Conservation (phyloP, 371 early-diverging fungal genomes). For the Mucor circinelloides region DNA sequence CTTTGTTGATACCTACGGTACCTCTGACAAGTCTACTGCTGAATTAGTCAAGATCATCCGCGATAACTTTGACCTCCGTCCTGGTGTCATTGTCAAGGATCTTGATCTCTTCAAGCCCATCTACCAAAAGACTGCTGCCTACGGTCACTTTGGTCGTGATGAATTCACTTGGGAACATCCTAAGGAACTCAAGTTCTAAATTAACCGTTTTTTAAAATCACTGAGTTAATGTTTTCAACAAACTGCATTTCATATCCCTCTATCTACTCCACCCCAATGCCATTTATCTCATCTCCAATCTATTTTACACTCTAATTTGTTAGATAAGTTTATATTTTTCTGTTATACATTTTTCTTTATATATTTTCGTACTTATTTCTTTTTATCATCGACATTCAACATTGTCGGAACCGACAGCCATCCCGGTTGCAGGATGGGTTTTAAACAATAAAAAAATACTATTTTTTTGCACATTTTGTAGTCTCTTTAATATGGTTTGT, state of each 20-base stretch:
- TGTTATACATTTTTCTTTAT: slow-evolving; percentile 3
- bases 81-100: slow-evolving; percentile 97
- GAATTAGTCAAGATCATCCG: slow-evolving; percentile 94
- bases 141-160: slow-evolving; percentile 99
- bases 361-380: slow-evolving; percentile 16
- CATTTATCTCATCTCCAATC: slow-evolving; percentile 1
- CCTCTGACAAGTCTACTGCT: slow-evolving; percentile 84
- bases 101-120: slow-evolving; percentile 97
- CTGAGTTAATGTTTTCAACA: slow-evolving; percentile 44
- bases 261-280: neutral
- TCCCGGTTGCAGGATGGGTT: slow-evolving; percentile 48
- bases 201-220: slow-evolving; percentile 7
- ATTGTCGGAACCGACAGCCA: slow-evolving; percentile 39
- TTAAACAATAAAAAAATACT: slow-evolving; percentile 3
- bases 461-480: neutral
- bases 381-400: slow-evolving; percentile 34
- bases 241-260: slow-evolving; percentile 37
- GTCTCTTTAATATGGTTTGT: neutral
- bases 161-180: slow-evolving; percentile 98
- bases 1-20: slow-evolving; percentile 98
- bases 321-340: slow-evolving; percentile 29
- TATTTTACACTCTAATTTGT: slow-evolving; percentile 14
- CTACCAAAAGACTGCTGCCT: slow-evolving; percentile 96
- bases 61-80: slow-evolving; percentile 98
- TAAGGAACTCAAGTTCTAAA: slow-evolving; percentile 83